Percentiles rank a stretch among this genome's conserved stretches.
phyloP scores from a whole-genome alignment of 495 filamentous ascomycete genomes.

The Xylaria intraflava region DNA sequence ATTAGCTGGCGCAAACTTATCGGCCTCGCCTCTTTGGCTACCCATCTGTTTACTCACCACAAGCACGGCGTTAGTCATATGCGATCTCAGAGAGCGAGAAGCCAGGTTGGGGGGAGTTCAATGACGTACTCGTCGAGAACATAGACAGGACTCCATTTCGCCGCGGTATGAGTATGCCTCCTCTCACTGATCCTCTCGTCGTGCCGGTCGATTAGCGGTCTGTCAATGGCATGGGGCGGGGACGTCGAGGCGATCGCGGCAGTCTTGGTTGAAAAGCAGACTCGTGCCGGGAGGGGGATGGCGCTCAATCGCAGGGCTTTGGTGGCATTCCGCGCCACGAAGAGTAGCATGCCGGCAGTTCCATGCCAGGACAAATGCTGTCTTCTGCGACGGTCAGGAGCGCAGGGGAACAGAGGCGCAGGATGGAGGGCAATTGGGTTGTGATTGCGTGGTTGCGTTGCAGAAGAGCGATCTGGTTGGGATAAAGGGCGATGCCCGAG shows the following conservation, averaged over 20 bases:
- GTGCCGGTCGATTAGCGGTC: not conserved
- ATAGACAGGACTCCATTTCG: constrained; percentile 73
- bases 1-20: constrained; percentile 89
- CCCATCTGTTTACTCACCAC: constrained; percentile 57
- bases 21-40: constrained; percentile 72
- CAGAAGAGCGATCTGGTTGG: no score
- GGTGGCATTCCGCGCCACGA: constrained; percentile 40
- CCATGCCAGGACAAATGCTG: constrained; percentile 30
- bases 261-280: not conserved
- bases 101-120: not conserved
- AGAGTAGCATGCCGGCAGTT: constrained; percentile 41
- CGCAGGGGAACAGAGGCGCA: not conserved
- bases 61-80: constrained; percentile 18
- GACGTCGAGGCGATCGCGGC: not conserved
- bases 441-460: no score
- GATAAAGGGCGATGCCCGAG: no score
- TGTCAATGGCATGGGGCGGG: not conserved
- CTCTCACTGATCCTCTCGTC: not conserved
- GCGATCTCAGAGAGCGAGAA: constrained; percentile 4
- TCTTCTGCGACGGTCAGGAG: not conserved
- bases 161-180: constrained; percentile 24
- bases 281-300: constrained; percentile 6
- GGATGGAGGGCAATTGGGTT: no score
- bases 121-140: constrained; percentile 77
- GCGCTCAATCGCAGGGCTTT: constrained; percentile 33